These are phyloP conservation scores for Mallotus japonicus DNA, from an alignment of 441 rosid species.

Conservation along the genomic window DNA sequence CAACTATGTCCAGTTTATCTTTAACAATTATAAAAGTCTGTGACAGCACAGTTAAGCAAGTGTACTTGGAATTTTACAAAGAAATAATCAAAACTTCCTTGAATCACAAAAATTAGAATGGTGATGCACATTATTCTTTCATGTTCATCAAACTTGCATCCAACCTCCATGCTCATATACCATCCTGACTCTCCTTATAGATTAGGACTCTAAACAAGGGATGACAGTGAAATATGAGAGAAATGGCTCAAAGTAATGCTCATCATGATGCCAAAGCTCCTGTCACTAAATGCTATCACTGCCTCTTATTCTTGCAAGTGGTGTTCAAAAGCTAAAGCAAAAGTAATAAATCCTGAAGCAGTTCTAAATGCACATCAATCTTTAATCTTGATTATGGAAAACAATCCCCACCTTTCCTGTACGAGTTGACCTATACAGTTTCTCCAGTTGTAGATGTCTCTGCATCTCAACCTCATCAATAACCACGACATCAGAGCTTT, in stretches of 20 bases:
- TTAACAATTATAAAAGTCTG: background rate
- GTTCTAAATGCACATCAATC: background rate
- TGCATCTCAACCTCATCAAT: slow-evolving; percentile 92
- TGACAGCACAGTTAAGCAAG: background rate
- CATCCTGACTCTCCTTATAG: background rate
- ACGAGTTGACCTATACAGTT: slow-evolving; percentile 78
- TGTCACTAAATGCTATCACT: background rate
- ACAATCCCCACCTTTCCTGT: slow-evolving; percentile 54
- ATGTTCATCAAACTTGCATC: background rate
- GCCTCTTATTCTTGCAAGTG: background rate
- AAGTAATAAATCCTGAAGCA: background rate
- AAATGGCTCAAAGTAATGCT: background rate
- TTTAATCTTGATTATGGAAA: slow-evolving; percentile 7
- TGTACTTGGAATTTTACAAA: background rate
- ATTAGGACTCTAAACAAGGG: background rate
- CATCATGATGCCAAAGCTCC: background rate
- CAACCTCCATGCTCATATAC: background rate
- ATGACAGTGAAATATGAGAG: background rate
- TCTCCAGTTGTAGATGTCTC: slow-evolving; percentile 87
- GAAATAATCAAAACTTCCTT: background rate
- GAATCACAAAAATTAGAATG: background rate
- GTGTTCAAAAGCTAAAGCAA: background rate
- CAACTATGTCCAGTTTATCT: no score
- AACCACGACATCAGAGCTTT: slow-evolving; percentile 77
- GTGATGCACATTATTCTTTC: background rate